Evolutionary conservation across 192 early-diverging fungal genomes (phyloP), one percentile per base, ranked within the genome.

Genomic region (Ramicandelaber brevisporus): DNA sequence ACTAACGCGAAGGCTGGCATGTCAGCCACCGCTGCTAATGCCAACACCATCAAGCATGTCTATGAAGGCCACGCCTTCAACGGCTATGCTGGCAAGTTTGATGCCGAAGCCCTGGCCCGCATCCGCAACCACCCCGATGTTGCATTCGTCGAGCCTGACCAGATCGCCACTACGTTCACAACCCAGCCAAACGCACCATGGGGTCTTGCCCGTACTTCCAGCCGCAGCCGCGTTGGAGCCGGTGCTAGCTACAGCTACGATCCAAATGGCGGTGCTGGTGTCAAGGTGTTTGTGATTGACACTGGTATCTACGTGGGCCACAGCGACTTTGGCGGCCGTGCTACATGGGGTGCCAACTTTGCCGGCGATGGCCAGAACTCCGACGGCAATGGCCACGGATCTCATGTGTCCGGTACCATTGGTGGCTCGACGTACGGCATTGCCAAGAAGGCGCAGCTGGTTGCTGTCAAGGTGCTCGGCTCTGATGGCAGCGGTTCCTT

Each of bases 251-350:
- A 65, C 41, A 67, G 68, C 48, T 93, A 86, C 34, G 31, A 73
- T 36, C 46, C 60, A 4, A 38, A 48, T 15, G 86, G 55, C 37
- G 88, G 88, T 16, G 57, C 73, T 1, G 79, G 72, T 32, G 68
- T 95, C 36, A 77, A 70, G 14, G 82, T 75, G 19, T 98, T 83
- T 48, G 81, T 99, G 14, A 76, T 99, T 29, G 93, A 99, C 60
- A 95, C 92, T 2, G 92, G 92, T 31, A 64, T 90, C 33, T 62
- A 67, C 38, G 43, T 73, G 30, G 46, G 61, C 2, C 88, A 95
- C 38, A 60, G 64, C 7, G 88, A 97, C 36, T 92, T 97, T 46
- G 68, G 75, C 27, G 81, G 79, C 30, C 75, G 92, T 38, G 92
- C 92, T 21, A 37, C 37, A 25, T 82, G 78, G 68, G 83, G 82